These are phyloP conservation scores for Moricandia moricandioides DNA, from an alignment of 345 rosid genomes.

Conservation along the genomic window DNA sequence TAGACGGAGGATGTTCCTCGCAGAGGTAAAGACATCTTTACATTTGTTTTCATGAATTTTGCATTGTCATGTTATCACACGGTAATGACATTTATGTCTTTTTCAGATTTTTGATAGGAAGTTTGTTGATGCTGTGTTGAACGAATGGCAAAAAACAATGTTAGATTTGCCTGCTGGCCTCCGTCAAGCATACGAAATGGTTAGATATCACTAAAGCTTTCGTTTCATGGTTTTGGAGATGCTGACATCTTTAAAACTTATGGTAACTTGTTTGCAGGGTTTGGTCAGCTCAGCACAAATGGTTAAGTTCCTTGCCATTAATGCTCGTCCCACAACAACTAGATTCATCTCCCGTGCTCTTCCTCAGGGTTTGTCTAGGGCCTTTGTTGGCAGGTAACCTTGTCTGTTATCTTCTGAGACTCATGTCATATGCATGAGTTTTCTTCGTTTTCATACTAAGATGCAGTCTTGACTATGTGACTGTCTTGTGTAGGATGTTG, in stretches of 20 bases:
- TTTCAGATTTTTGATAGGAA: slow-evolving; percentile 85
- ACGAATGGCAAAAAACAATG: slow-evolving; percentile 95
- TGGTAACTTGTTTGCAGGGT: slow-evolving; percentile 57
- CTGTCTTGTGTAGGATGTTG: slow-evolving; percentile 63
- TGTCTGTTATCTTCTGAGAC: background rate
- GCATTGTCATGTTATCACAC: background rate
- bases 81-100: slow-evolving; percentile 23
- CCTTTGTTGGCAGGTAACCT: slow-evolving; percentile 90
- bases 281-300: slow-evolving; percentile 96
- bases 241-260: slow-evolving; percentile 22
- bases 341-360: slow-evolving; percentile 81
- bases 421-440: background rate
- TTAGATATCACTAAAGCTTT: slow-evolving; percentile 24
- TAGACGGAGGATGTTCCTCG: slow-evolving; percentile 70
- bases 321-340: slow-evolving; percentile 88
- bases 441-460: no score
- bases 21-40: slow-evolving; percentile 57
- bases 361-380: slow-evolving; percentile 87
- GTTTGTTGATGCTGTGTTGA: slow-evolving; percentile 87
- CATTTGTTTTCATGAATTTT: background rate
- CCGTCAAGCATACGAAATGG: slow-evolving; percentile 99
- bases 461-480: slow-evolving; percentile 12
- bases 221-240: background rate
- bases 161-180: slow-evolving; percentile 96
- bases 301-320: slow-evolving; percentile 84